Evolutionary conservation across 2,329 filamentous ascomycete genomes (phyloP), one percentile per base, ranked within the genome.

Genomic region (Cladosporium sphaerospermum): DNA sequence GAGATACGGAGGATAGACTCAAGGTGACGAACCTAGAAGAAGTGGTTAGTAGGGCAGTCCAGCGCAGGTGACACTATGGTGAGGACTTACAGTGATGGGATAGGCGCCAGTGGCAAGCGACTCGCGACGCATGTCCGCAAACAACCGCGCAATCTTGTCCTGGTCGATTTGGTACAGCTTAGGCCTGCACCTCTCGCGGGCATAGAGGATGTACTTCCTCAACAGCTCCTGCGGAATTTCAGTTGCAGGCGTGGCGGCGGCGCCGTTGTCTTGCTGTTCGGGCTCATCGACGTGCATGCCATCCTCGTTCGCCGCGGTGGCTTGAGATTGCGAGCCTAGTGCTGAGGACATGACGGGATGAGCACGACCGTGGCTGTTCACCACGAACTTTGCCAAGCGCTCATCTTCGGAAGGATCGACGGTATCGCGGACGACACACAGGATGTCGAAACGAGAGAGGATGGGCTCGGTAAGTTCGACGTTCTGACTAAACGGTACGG

Each of bases 91-190:
- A 23, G 93, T 99, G 58, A 99, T 99, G 4, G 93, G 93, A 70
- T 97, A 99, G 18, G 92, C 93, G 18, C 93, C 93, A 19, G 93
- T 99, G 1, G 91, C 91, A 57, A 96, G 75, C 19, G 86, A 91
- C 72, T 99, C 93, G 61, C 90, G 80, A 62, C 93, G 80, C 92
- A 99, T 97, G 67, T 99, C 93, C 28, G 91, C 88, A 68, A 97
- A 99, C 8, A 99, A 77, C 47, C 92, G 81, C 2, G 93, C 88
- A 32, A 99, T 83, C 76, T 99, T 99, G 73, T 97, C 93, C 69
- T 96, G 89, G 62, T 99, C 93, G 71, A 99, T 95, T 68, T 97
- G 89, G 69, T 96, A 96, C 8, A 99, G 79, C 73, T 96, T 97
- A 8, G 93, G 93, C 51, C 81, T 81, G 70, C 89, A 95, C 64